A percentile compares a stretch with the other conserved stretches of the same genome.
Conservation (phyloP, 257 asterid genomes). For the Cinchona pubescens region DNA sequence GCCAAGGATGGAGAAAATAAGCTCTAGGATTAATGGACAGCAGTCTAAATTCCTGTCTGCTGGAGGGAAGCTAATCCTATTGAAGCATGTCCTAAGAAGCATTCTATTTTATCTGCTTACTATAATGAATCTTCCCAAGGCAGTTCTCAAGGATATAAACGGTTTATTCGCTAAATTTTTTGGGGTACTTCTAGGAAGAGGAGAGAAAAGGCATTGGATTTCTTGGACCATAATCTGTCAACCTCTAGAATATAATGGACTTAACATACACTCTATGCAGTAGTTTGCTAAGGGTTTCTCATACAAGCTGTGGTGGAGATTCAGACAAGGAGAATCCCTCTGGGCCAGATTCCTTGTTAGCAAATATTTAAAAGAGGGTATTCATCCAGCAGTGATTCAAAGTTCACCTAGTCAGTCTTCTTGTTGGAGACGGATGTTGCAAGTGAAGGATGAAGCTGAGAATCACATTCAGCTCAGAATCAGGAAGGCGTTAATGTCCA, state of each 20-base stretch:
- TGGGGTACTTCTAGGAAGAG: neutral
- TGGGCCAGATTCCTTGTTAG: neutral
- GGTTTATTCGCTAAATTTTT: neutral
- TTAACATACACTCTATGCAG: neutral
- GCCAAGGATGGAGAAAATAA: neutral
- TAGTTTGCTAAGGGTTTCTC: neutral
- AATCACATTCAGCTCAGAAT: neutral
- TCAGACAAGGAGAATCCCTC: neutral
- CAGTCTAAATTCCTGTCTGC: neutral
- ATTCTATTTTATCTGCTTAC: neutral
- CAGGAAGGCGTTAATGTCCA: neutral
- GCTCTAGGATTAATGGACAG: neutral
- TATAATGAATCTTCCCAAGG: neutral
- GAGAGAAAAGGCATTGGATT: neutral
- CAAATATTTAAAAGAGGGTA: neutral
- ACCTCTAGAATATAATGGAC: neutral
- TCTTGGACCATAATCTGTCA: neutral
- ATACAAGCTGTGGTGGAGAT: neutral
- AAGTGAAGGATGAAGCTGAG: neutral
- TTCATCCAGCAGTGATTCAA: neutral
- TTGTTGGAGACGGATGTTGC: neutral
- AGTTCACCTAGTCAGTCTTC: neutral
- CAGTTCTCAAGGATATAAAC: neutral
- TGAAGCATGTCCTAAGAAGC: neutral
- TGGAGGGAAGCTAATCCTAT: neutral